Percentiles rank a stretch among this genome's conserved stretches.
These are phyloP conservation scores for Arabidopsis arenosa DNA, from an alignment of 345 rosid genomes.

Conservation along the genomic window DNA sequence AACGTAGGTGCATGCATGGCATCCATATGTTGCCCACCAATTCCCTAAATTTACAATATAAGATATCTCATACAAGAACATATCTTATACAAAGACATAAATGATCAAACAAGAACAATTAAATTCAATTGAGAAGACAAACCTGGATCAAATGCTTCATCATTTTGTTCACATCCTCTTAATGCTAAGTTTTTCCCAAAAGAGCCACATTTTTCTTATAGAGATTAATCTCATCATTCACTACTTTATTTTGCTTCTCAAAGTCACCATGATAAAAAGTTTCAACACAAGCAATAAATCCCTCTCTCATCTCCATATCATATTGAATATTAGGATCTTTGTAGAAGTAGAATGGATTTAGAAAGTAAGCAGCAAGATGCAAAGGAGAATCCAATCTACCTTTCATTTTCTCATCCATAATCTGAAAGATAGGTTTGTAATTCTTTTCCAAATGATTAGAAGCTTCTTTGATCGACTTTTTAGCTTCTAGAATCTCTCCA, in stretches of 20 bases:
- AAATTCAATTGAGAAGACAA: not conserved
- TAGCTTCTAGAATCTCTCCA: not conserved
- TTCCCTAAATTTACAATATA: not conserved
- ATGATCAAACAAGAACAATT: not conserved
- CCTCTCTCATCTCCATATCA: no score
- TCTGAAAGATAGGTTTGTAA: not conserved
- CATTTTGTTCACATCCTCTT: not conserved
- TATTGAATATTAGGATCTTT: not conserved
- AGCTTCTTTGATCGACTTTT: not conserved
- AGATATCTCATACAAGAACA: no score
- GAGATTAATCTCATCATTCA: no score
- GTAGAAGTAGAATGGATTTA: not conserved
- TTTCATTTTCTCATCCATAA: not conserved
- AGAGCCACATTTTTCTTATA: not conserved
- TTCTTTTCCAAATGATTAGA: no score
- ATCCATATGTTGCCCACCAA: not conserved
- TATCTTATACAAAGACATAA: not conserved
- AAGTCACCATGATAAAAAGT: no score
- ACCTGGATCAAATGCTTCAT: constrained; percentile 4
- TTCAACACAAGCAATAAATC: no score
- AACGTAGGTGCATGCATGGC: not conserved
- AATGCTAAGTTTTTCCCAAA: not conserved
- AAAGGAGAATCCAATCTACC: not conserved
- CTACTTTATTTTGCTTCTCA: no score
- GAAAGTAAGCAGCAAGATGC: not conserved